A percentile compares a stretch with the other conserved stretches of the same genome.
Evolutionary conservation across 2,329 filamentous ascomycete genomes (phyloP).

Genomic region (Colletotrichum sp.): DNA sequence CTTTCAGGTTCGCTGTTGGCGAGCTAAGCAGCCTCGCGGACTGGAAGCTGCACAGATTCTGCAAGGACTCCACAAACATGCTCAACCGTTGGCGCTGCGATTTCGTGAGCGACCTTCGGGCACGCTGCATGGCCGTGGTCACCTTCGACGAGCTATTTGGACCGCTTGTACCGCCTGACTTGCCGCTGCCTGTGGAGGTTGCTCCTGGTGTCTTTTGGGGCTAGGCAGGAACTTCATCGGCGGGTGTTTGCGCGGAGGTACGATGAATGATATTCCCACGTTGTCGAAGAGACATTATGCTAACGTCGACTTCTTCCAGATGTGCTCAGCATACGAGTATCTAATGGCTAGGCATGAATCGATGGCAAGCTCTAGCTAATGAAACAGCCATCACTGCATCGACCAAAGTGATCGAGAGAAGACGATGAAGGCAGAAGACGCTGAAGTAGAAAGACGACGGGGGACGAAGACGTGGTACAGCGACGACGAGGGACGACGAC

Average conservation of each 20-base stretch:
- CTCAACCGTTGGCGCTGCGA: not conserved
- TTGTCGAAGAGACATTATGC: not conserved
- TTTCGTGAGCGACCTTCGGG: not conserved
- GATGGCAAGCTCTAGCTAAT: not conserved
- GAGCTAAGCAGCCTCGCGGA: not conserved
- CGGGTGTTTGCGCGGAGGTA: not conserved
- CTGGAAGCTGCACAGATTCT: not conserved
- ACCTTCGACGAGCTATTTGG: not conserved
- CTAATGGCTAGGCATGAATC: not conserved
- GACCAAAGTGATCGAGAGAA: not conserved
- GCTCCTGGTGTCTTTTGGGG: not conserved
- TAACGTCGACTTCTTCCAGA: not conserved
- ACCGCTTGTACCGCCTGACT: not conserved
- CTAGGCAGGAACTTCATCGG: not conserved
- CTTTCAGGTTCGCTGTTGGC: not conserved
- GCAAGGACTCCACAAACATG: not conserved
- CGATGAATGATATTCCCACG: not conserved
- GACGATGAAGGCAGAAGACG: not conserved
- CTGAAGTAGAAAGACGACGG: not conserved
- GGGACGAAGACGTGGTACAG: not conserved
- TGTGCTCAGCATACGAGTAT: not conserved
- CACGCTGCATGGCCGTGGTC: not conserved
- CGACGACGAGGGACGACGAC: not conserved
- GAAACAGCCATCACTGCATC: accelerated
- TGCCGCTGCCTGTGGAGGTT: not conserved